Percentiles rank a stretch among this genome's conserved stretches.
Conservation (phyloP, 2,329 filamentous ascomycete genomes). For the Akanthomyces dipterigenus region DNA sequence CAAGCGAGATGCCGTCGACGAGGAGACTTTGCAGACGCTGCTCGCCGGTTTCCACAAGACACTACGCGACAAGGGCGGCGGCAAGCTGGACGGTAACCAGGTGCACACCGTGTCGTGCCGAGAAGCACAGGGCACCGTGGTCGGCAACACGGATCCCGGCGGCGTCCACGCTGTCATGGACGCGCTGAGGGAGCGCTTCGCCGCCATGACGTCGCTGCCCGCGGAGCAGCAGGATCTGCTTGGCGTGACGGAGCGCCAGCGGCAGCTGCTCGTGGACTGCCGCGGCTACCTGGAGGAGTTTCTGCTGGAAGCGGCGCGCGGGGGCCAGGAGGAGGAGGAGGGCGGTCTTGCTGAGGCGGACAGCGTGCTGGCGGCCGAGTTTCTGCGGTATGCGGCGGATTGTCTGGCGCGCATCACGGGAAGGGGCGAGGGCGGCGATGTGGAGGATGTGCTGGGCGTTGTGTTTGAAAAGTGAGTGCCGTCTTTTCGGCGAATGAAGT, state of each 20-base stretch:
- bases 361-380: conserved; percentile 84
- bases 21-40: conserved; percentile 29
- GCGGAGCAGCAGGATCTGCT: conserved; percentile 74
- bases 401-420: conserved; percentile 85
- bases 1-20: conserved; percentile 48
- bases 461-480: conserved; percentile 88
- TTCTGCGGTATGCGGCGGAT: conserved; percentile 72
- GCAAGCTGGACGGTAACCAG: conserved; percentile 27
- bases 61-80: conserved; percentile 15
- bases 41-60: conserved; percentile 31
- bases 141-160: conserved; percentile 43
- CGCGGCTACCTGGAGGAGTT: conserved; percentile 67
- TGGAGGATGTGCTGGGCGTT: conserved; percentile 91
- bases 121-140: conserved; percentile 36
- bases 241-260: conserved; percentile 85
- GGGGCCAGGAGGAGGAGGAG: conserved; percentile 21
- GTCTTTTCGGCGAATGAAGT: background rate
- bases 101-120: conserved; percentile 63
- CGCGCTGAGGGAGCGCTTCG: conserved; percentile 62
- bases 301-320: conserved; percentile 44
- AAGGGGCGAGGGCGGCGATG: conserved; percentile 74
- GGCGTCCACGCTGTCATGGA: conserved; percentile 63
- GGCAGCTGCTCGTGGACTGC: conserved; percentile 71
- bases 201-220: conserved; percentile 61
- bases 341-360: conserved; percentile 51